Conservation (phyloP, 768 basidiomycete species). For the Suillus lakei region DNA sequence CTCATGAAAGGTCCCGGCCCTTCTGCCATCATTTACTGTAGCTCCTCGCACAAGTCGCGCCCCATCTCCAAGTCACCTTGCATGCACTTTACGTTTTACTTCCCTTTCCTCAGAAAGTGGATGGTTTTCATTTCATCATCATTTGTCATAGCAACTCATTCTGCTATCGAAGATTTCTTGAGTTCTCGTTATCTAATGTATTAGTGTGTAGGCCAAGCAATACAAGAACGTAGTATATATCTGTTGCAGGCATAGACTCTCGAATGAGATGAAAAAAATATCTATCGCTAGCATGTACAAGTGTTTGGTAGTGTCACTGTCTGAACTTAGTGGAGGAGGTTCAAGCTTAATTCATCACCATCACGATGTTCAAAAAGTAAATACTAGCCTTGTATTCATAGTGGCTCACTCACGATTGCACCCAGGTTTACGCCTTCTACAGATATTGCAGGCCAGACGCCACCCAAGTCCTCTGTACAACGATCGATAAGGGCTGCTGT, state of each 20-base stretch:
- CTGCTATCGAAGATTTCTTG: slow-evolving; percentile 35
- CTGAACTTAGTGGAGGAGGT: background rate
- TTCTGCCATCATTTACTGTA: slow-evolving; percentile 26
- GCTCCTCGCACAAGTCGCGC: slow-evolving; percentile 32
- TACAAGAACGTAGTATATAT: slow-evolving; percentile 21
- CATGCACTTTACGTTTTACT: slow-evolving; percentile 20
- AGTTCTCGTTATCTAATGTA: slow-evolving; percentile 42
- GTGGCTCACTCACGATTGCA: slow-evolving; percentile 16
- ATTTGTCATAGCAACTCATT: slow-evolving; percentile 23
- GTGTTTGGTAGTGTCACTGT: slow-evolving; percentile 15
- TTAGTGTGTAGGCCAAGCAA: slow-evolving; percentile 39
- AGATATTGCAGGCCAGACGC: slow-evolving; percentile 89
- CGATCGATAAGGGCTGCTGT: slow-evolving; percentile 82
- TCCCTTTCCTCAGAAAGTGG: slow-evolving; percentile 27
- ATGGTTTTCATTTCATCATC: slow-evolving; percentile 27
- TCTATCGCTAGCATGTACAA: background rate
- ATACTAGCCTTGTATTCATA: slow-evolving; percentile 10
- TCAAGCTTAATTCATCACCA: slow-evolving; percentile 15
- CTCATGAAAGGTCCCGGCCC: slow-evolving; percentile 35
- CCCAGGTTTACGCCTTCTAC: slow-evolving; percentile 70
- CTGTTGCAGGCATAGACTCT: background rate
- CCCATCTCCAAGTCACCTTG: background rate
- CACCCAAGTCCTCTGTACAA: slow-evolving; percentile 93
- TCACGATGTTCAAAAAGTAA: slow-evolving; percentile 80
- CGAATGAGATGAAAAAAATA: background rate